These are phyloP conservation scores for Stephanodiscus minutulus DNA, from an alignment of 108 stramenopile species.

Conservation along the genomic window DNA sequence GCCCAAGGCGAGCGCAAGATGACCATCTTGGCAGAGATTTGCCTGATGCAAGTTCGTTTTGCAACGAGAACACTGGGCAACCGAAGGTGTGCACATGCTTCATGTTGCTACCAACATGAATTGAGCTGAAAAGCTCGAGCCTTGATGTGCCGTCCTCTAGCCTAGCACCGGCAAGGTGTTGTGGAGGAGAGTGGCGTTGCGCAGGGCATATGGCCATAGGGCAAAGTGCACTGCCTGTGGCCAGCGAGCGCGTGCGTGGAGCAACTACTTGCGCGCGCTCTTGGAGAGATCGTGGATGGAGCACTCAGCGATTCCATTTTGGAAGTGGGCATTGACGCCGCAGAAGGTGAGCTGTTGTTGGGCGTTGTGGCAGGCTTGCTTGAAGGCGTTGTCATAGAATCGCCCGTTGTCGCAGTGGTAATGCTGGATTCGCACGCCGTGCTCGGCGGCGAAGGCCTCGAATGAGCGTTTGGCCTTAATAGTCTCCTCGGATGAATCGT, in stretches of 20 bases:
- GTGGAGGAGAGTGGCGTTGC: constrained; percentile 9
- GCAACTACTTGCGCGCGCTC: constrained; percentile 24
- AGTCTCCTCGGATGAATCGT: constrained; percentile 7
- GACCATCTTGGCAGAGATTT: constrained; percentile 22
- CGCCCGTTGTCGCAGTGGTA: constrained; percentile 58
- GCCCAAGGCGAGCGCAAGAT: no score
- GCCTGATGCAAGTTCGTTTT: constrained; percentile 6
- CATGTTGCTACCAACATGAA: constrained; percentile 3
- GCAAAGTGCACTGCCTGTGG: constrained; percentile 19
- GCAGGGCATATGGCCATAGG: constrained; percentile 46
- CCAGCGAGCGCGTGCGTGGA: constrained; percentile 36
- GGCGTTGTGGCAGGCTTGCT: not conserved
- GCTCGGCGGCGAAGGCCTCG: constrained; percentile 3
- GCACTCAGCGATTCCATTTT: constrained; percentile 40
- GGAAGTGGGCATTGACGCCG: constrained; percentile 38
- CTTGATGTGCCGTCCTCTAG: not conserved
- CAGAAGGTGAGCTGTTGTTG: constrained; percentile 37
- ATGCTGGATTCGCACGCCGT: constrained; percentile 33
- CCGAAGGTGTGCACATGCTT: constrained; percentile 25
- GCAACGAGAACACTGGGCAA: constrained; percentile 21
- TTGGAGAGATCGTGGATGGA: constrained; percentile 35
- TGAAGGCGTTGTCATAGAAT: constrained; percentile 31
- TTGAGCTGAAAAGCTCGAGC: constrained; percentile 13
- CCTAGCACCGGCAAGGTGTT: not conserved
- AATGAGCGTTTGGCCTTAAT: constrained; percentile 17